Conservation (phyloP, 129 eudicot genomes). For the Saposhnikovia divaricata region DNA sequence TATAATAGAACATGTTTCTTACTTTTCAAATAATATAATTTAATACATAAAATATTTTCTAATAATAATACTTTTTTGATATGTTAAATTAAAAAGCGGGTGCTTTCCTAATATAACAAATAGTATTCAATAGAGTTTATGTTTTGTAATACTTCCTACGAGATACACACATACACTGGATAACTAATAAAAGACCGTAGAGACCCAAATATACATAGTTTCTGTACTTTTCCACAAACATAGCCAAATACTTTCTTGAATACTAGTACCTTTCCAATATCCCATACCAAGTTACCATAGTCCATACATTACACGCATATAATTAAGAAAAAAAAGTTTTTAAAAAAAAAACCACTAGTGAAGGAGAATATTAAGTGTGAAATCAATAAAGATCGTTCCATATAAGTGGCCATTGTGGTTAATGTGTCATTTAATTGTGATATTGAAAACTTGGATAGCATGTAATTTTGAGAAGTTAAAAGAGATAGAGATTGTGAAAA, state of each 20-base stretch:
- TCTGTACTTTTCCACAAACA: background rate
- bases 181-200: background rate
- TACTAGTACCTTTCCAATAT: background rate
- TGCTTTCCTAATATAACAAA: too few relatives aligned
- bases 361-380: background rate
- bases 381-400: background rate
- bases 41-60: too few relatives aligned
- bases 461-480: conserved; percentile 7
- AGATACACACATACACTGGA: too few relatives aligned
- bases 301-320: background rate
- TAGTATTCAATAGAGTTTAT: too few relatives aligned
- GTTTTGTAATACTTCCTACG: too few relatives aligned
- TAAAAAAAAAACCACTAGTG: background rate
- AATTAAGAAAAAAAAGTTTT: background rate
- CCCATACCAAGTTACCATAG: background rate
- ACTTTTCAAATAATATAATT: too few relatives aligned
- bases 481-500: background rate
- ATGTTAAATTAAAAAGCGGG: too few relatives aligned
- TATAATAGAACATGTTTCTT: too few relatives aligned
- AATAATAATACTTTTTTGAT: too few relatives aligned
- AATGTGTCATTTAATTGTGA: background rate
- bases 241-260: background rate
- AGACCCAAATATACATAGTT: background rate
- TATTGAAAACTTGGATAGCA: conserved; percentile 2
- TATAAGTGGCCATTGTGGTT: background rate